These are phyloP conservation scores for Botrytis porri DNA, from an alignment of 2,329 filamentous ascomycete genomes.

Conservation along the genomic window DNA sequence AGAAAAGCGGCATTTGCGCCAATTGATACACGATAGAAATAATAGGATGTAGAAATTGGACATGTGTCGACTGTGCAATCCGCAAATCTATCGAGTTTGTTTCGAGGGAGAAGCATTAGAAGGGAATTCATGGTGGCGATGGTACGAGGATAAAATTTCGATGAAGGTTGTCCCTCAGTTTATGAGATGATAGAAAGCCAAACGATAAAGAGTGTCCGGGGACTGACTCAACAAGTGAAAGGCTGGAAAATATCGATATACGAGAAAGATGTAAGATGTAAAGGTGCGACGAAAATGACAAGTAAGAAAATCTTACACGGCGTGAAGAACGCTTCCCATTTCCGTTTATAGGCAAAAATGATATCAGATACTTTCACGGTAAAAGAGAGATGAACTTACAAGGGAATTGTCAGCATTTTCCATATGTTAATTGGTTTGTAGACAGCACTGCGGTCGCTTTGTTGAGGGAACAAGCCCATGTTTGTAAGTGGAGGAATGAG, in stretches of 20 bases:
- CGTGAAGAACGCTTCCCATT: not conserved
- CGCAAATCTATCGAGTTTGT: not conserved
- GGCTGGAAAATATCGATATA: not conserved
- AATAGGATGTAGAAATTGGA: slow-evolving; percentile 41
- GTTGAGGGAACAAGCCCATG: not conserved
- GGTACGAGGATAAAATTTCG: not conserved
- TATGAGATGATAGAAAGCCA: not conserved
- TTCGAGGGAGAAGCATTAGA: slow-evolving; percentile 9
- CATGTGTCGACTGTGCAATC: slow-evolving; percentile 30
- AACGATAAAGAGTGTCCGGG: not conserved
- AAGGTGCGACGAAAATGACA: not conserved
- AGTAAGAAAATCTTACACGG: not conserved
- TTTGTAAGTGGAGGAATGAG: slow-evolving; percentile 2
- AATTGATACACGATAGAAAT: slow-evolving; percentile 54
- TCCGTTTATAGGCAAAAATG: not conserved
- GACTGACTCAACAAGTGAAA: not conserved
- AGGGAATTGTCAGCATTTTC: slow-evolving; percentile 1
- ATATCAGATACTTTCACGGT: not conserved
- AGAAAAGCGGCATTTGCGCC: slow-evolving; percentile 52
- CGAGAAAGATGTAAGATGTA: not conserved
- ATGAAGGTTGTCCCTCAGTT: not conserved
- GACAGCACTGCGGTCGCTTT: not conserved
- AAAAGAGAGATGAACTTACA: not conserved
- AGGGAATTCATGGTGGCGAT: slow-evolving; percentile 11
- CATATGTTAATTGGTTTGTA: not conserved